Evolutionary conservation across 78 protist species (phyloP).

Genomic region (slime mould (Dictyostelium discoideum)): DNA sequence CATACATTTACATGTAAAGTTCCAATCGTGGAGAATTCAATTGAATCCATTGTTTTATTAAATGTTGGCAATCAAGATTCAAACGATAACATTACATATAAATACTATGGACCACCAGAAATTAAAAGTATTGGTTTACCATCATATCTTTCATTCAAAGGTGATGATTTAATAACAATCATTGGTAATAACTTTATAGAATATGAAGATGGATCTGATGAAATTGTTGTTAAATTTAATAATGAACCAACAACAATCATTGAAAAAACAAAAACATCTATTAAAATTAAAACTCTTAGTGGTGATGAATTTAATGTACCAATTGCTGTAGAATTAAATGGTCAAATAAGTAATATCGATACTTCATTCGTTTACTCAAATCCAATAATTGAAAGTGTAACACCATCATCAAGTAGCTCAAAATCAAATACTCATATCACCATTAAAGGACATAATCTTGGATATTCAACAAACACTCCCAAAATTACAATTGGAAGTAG

Average conservation of each 20-base stretch:
- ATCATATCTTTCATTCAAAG: neutral
- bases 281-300: neutral
- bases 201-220: neutral
- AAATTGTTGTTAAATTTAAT: neutral
- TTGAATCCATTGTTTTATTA: too few species aligned
- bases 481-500: neutral
- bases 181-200: conserved; percentile 28
- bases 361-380: neutral
- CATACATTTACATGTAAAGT: too few species aligned
- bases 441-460: too few species aligned
- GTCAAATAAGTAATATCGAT: neutral
- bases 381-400: neutral
- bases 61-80: too few species aligned
- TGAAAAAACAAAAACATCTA: neutral
- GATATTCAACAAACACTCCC: too few species aligned
- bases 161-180: neutral
- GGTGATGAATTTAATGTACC: neutral
- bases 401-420: too few species aligned
- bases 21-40: too few species aligned
- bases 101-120: conserved; percentile 50
- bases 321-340: neutral
- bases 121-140: too few species aligned
- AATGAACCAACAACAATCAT: neutral
- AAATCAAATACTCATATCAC: too few species aligned
- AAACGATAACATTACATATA: neutral